Percentiles rank a stretch among this genome's conserved stretches.
phyloP scores from a whole-genome alignment of 2,329 filamentous ascomycete species.

The Cladophialophora yegresii region DNA sequence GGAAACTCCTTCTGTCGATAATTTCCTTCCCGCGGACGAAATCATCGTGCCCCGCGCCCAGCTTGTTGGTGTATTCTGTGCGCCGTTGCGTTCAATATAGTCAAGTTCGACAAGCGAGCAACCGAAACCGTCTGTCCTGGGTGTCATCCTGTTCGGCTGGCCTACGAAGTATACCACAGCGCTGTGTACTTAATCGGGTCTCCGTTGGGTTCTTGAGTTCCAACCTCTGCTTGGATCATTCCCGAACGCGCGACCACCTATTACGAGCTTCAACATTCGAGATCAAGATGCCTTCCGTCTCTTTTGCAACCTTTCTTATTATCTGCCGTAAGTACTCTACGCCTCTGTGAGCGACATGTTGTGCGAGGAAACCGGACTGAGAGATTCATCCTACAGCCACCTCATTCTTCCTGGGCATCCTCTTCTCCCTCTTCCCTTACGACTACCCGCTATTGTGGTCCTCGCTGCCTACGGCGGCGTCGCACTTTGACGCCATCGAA shows the following conservation, averaged over 20 bases:
- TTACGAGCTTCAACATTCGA: not conserved
- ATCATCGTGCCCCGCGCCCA: not conserved
- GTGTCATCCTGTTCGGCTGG: not conserved
- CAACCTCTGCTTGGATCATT: not conserved
- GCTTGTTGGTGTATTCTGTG: not conserved
- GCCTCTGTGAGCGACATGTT: conserved; percentile 14
- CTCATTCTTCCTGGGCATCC: conserved; percentile 96
- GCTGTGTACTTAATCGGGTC: not conserved
- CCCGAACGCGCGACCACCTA: not conserved
- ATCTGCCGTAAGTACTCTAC: conserved; percentile 30
- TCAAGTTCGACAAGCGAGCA: not conserved
- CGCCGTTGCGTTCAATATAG: not conserved
- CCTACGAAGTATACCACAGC: not conserved
- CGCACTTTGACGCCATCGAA: conserved; percentile 84
- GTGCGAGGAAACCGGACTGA: not conserved
- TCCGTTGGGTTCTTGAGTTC: not conserved
- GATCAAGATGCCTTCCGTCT: conserved; percentile 33
- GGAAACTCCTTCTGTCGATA: not conserved
- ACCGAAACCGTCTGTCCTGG: not conserved
- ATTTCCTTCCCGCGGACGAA: not conserved
- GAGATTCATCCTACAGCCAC: conserved; percentile 58
- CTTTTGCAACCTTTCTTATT: conserved; percentile 96
- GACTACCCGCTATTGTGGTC: conserved; percentile 58
- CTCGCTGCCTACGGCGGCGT: conserved; percentile 43
- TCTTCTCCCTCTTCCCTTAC: conserved; percentile 96